Percentiles rank a stretch among this genome's conserved stretches.
Evolutionary conservation across 75 land plant genomes (phyloP).

Genomic region (Selaginella tamariscina): DNA sequence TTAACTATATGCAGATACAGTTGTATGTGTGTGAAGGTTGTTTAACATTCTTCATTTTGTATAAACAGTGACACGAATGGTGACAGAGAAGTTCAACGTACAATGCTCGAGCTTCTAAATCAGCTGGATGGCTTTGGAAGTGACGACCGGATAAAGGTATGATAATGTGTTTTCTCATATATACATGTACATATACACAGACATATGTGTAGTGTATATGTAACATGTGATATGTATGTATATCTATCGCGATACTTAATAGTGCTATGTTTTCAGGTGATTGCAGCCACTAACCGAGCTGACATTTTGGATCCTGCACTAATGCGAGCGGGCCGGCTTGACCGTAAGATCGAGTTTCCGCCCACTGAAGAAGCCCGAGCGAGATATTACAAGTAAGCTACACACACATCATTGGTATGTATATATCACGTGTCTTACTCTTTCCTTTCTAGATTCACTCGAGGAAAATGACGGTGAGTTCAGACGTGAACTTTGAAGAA

Average conservation of each 20-base stretch:
- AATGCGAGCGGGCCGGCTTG: slow-evolving; percentile 92
- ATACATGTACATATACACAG: not conserved
- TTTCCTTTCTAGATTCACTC: slow-evolving; percentile 67
- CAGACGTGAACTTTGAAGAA: slow-evolving; percentile 98
- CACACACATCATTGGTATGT: too few species aligned
- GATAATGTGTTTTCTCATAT: not conserved
- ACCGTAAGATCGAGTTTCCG: slow-evolving; percentile 92
- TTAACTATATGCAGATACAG: slow-evolving; percentile 14
- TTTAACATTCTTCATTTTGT: slow-evolving; percentile 2
- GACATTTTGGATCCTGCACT: slow-evolving; percentile 96
- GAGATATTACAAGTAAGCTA: slow-evolving; percentile 67
- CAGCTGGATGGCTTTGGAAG: slow-evolving; percentile 98
- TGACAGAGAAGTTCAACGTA: slow-evolving; percentile 91
- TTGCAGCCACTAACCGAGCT: slow-evolving; percentile 98
- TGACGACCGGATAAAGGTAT: slow-evolving; percentile 90
- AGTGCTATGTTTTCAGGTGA: slow-evolving; percentile 39
- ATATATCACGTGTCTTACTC: too few species aligned
- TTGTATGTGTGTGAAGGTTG: too few species aligned
- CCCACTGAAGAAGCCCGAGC: slow-evolving; percentile 96
- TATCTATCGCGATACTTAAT: not conserved
- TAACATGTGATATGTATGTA: not conserved
- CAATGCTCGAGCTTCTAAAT: slow-evolving; percentile 92
- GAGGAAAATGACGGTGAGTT: slow-evolving; percentile 84
- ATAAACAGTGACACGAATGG: slow-evolving; percentile 90
- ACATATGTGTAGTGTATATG: not conserved